Percentiles rank a stretch among this genome's conserved stretches.
These are phyloP conservation scores for Canna indica DNA, from an alignment of 176 grass and related monocot genomes.

Conservation along the genomic window DNA sequence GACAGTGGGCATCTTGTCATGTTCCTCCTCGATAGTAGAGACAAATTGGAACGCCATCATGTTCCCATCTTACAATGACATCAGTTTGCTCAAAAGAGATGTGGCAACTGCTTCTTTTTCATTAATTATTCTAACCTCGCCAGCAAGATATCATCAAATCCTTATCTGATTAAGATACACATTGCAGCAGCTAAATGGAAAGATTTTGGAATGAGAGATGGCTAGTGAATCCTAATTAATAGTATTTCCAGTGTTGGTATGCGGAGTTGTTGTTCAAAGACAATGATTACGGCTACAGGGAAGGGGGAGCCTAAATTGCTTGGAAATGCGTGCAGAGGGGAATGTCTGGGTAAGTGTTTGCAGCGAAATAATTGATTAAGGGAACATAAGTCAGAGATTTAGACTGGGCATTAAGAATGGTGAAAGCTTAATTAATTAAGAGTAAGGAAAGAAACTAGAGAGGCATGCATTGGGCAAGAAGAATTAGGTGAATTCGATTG, in stretches of 20 bases:
- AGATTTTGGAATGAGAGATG: neutral
- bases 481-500: neutral
- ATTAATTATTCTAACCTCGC: too few species aligned
- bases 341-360: too few species aligned
- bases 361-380: too few species aligned
- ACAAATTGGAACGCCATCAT: slow-evolving; percentile 14
- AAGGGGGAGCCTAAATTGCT: neutral
- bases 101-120: neutral
- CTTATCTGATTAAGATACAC: neutral
- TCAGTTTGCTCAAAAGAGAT: neutral
- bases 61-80: neutral
- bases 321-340: neutral
- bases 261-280: slow-evolving; percentile 3
- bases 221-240: neutral
- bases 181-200: neutral
- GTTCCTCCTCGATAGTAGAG: slow-evolving; percentile 7
- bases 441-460: too few species aligned
- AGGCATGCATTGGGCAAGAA: too few species aligned
- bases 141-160: neutral
- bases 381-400: too few species aligned
- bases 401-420: too few species aligned
- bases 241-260: neutral
- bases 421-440: too few species aligned
- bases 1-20: slow-evolving; percentile 13
- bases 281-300: neutral